A percentile compares a stretch with the other conserved stretches of the same genome.
phyloP scores from a whole-genome alignment of 2,329 filamentous ascomycete genomes.

The Penicillium vulpinum region DNA sequence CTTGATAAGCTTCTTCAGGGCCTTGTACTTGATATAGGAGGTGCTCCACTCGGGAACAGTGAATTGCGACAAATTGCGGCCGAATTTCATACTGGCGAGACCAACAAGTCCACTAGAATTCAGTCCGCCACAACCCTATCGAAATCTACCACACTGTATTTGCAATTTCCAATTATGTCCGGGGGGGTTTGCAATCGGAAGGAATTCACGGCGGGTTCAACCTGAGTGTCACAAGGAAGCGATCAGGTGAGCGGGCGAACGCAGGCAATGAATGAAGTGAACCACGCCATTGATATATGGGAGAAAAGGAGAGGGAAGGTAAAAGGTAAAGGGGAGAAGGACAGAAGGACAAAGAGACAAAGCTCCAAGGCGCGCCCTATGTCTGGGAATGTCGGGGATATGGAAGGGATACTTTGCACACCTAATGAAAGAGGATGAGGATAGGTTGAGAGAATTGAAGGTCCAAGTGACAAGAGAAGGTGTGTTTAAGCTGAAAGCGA shows the following conservation, averaged over 20 bases:
- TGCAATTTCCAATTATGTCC: not conserved
- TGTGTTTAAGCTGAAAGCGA: slow-evolving; percentile 2
- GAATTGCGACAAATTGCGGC: slow-evolving; percentile 50
- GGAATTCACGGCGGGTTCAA: slow-evolving; percentile 2
- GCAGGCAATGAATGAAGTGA: slow-evolving; percentile 12
- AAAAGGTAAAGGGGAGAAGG: too few relatives aligned
- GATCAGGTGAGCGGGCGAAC: slow-evolving; percentile 28
- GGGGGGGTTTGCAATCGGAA: not conserved
- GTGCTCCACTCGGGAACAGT: slow-evolving; percentile 54
- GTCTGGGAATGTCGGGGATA: slow-evolving; percentile 11
- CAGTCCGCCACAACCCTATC: not conserved
- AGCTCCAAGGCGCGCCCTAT: slow-evolving; percentile 12
- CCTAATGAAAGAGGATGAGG: not conserved
- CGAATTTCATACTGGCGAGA: slow-evolving; percentile 50
- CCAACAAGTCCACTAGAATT: not conserved
- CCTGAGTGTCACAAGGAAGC: slow-evolving; percentile 20
- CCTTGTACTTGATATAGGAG: slow-evolving; percentile 54
- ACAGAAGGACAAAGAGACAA: slow-evolving; percentile 3
- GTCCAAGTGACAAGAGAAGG: slow-evolving; percentile 1
- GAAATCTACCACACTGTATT: not conserved
- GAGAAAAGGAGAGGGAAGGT: not conserved
- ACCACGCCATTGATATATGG: slow-evolving; percentile 18
- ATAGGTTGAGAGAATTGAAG: not conserved
- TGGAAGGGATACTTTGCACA: slow-evolving; percentile 1
- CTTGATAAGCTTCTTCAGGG: slow-evolving; percentile 91